Evolutionary conservation across 371 early-diverging fungal species (phyloP).

Genomic region (Dinochytrium kinnereticum): DNA sequence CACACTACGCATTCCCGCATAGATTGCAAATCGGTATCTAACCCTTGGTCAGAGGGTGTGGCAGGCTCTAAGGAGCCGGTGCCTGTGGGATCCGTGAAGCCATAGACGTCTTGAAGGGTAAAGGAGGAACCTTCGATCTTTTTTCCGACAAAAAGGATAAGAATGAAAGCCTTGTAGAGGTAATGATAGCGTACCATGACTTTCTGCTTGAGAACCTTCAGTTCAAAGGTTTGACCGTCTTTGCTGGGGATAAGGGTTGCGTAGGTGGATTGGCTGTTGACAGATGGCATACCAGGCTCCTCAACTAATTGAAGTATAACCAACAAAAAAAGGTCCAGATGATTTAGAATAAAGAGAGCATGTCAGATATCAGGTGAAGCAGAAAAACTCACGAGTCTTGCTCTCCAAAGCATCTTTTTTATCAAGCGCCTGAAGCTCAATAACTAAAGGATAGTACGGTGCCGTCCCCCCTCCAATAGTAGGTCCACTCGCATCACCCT

Average conservation of each 20-base stretch:
- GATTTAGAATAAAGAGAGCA: too few relatives aligned
- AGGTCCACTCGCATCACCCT: not conserved
- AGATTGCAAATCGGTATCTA: constrained; percentile 24
- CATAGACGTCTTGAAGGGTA: constrained; percentile 43
- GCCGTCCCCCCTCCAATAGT: not conserved
- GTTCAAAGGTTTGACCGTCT: constrained; percentile 18
- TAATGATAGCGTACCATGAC: constrained; percentile 18
- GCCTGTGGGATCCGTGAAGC: constrained; percentile 38
- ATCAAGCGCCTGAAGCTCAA: not conserved
- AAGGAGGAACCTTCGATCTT: constrained; percentile 30
- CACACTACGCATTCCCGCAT: constrained; percentile 48
- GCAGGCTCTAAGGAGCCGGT: constrained; percentile 18
- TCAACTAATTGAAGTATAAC: not conserved
- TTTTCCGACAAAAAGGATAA: not conserved
- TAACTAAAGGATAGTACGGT: not conserved
- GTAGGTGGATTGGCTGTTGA: constrained; percentile 28
- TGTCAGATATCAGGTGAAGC: not conserved
- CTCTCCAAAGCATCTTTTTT: not conserved
- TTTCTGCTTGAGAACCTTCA: constrained; percentile 39
- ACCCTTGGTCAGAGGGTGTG: not conserved
- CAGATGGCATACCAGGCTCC: constrained; percentile 14
- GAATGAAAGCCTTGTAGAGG: not conserved
- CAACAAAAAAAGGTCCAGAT: not conserved
- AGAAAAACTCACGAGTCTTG: constrained; percentile 1
- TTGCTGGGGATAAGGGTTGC: constrained; percentile 23